Percentiles rank a stretch among this genome's conserved stretches.
phyloP scores from a whole-genome alignment of 1,284 basidiomycete species.

The Porogramme epimiltina region DNA sequence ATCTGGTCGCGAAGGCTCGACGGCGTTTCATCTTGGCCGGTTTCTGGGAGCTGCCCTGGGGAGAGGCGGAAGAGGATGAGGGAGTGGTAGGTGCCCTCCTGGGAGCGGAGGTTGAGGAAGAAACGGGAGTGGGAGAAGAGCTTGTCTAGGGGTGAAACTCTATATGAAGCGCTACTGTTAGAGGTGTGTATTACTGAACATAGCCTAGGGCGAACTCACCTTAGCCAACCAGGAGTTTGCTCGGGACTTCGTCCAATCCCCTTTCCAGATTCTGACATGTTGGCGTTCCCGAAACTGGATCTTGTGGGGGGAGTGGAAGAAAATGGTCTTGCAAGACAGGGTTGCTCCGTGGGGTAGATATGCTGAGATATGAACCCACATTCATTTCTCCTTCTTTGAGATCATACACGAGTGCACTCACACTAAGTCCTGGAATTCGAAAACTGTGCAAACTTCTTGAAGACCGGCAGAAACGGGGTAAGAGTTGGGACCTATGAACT shows the following conservation, averaged over 20 bases:
- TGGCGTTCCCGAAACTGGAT: too few species aligned
- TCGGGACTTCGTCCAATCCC: neutral
- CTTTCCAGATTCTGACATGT: neutral
- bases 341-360: too few species aligned
- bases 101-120: slow-evolving; percentile 66
- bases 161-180: slow-evolving; percentile 2
- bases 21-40: slow-evolving; percentile 14
- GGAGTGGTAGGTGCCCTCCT: slow-evolving; percentile 65
- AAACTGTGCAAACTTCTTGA: too few species aligned
- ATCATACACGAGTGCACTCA: too few species aligned
- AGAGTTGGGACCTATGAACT: too few species aligned
- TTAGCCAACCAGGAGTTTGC: slow-evolving; percentile 6
- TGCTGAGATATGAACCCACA: too few species aligned
- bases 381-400: too few species aligned
- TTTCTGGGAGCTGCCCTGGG: slow-evolving; percentile 19
- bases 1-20: slow-evolving; percentile 40
- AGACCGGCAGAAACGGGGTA: too few species aligned
- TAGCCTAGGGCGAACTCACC: slow-evolving; percentile 1
- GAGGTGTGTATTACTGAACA: neutral
- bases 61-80: slow-evolving; percentile 74
- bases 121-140: slow-evolving; percentile 66
- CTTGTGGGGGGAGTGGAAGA: too few species aligned
- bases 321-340: too few species aligned
- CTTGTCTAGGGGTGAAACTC: slow-evolving; percentile 24
- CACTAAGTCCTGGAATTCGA: too few species aligned